A percentile compares a stretch with the other conserved stretches of the same genome.
phyloP scores from a whole-genome alignment of 306 rosid species.

The Lathyrus aphaca region DNA sequence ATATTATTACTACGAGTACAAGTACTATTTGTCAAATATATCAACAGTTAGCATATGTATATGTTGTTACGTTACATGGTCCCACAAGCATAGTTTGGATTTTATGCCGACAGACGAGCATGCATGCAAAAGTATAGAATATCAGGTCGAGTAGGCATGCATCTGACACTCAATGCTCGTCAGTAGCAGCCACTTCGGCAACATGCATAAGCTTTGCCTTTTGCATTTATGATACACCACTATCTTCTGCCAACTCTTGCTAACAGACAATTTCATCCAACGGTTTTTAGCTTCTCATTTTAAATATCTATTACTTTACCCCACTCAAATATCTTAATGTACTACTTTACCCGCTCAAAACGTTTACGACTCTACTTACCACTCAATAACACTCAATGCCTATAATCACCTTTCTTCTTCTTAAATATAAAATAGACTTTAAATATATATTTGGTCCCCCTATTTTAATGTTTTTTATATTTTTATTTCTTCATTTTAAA shows the following conservation, averaged over 20 bases:
- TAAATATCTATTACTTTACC: neutral
- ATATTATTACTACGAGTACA: no score
- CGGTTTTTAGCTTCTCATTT: neutral
- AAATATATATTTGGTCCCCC: no score
- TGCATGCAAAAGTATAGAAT: conserved; percentile 29
- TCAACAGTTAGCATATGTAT: neutral
- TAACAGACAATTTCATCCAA: conserved; percentile 3
- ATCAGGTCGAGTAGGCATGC: conserved; percentile 4
- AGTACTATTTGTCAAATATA: neutral
- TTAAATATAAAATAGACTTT: no score
- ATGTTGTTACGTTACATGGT: neutral
- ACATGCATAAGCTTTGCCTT: conserved; percentile 3
- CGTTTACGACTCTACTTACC: no score
- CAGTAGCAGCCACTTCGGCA: neutral
- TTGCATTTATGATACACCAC: conserved; percentile 12
- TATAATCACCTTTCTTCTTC: no score
- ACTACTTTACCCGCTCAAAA: no score
- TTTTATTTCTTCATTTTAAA: no score
- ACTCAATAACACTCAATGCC: no score
- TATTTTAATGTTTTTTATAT: no score
- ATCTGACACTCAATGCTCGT: conserved; percentile 25
- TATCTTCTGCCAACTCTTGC: neutral
- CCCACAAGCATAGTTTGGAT: conserved; percentile 34
- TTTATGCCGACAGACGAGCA: conserved; percentile 49
- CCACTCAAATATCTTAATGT: neutral